Conservation (phyloP, 2,329 filamentous ascomycete species). For the Nemania serpens region DNA sequence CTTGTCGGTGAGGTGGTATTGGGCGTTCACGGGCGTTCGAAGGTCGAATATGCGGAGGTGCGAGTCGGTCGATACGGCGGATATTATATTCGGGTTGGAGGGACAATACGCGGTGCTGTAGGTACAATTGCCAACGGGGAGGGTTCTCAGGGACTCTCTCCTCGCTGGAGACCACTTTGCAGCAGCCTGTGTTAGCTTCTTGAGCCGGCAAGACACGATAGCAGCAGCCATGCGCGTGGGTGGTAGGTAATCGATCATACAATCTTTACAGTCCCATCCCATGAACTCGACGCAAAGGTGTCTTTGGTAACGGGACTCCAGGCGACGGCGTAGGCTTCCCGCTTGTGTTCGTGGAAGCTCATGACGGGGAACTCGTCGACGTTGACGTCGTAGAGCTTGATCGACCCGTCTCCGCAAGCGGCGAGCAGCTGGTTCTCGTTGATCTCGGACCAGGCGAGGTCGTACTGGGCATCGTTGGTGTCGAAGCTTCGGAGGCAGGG, state of each 20-base stretch:
- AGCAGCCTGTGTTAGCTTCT: conserved; percentile 14
- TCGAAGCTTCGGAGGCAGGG: conserved; percentile 69
- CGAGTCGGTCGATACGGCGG: conserved; percentile 86
- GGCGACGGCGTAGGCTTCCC: conserved; percentile 88
- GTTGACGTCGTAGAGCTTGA: conserved; percentile 90
- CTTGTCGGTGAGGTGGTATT: conserved; percentile 82
- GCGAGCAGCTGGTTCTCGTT: conserved; percentile 93
- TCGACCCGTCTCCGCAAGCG: conserved; percentile 88
- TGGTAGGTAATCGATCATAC: conserved; percentile 46
- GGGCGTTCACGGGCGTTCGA: conserved; percentile 80
- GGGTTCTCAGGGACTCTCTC: conserved; percentile 74
- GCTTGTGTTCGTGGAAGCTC: conserved; percentile 90
- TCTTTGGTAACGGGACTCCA: conserved; percentile 94
- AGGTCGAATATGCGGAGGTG: conserved; percentile 91
- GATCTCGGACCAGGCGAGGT: conserved; percentile 91
- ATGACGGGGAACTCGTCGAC: conserved; percentile 83
- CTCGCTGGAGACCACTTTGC: conserved; percentile 83
- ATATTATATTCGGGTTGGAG: conserved; percentile 82
- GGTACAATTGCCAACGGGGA: conserved; percentile 91
- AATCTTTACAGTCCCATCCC: conserved; percentile 96
- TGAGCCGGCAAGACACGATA: not conserved
- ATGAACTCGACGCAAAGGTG: conserved; percentile 87
- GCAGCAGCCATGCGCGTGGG: not conserved
- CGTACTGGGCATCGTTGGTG: conserved; percentile 95
- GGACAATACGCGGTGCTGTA: conserved; percentile 93